phyloP scores from a whole-genome alignment of 1,284 basidiomycete species.

The Mycena sp. region DNA sequence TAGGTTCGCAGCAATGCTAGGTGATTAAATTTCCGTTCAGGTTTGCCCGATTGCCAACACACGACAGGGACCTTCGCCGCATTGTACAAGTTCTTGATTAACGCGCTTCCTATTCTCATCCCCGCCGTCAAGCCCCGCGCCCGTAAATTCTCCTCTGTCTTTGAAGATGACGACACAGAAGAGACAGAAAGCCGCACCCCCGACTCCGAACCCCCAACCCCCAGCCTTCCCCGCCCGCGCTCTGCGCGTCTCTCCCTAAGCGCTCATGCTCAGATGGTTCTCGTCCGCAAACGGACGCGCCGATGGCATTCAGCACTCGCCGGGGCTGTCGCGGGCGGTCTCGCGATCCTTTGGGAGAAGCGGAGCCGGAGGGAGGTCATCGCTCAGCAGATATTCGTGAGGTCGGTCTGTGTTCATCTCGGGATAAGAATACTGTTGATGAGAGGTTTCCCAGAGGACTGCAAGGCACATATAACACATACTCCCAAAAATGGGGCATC shows the following conservation, averaged over 20 bases:
- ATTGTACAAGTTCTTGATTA: conserved; percentile 85
- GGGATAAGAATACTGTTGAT: not conserved
- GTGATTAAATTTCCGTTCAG: conserved; percentile 44
- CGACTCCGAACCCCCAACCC: not conserved
- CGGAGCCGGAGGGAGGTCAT: conserved; percentile 75
- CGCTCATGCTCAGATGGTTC: conserved; percentile 67
- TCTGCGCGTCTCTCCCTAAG: conserved; percentile 66
- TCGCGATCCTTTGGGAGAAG: conserved; percentile 89
- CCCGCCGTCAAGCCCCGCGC: conserved; percentile 52
- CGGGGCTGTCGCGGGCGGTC: conserved; percentile 82
- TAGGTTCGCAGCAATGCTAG: conserved; percentile 88
- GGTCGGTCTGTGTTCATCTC: conserved; percentile 54
- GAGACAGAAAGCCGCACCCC: conserved; percentile 19
- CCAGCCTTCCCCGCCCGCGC: conserved; percentile 33
- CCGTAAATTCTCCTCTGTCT: conserved; percentile 42
- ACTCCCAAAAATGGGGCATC: conserved; percentile 71
- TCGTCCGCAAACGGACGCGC: conserved; percentile 72
- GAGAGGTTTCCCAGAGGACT: conserved; percentile 71
- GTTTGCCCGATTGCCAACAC: not conserved
- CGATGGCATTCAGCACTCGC: conserved; percentile 92
- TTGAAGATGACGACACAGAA: conserved; percentile 45
- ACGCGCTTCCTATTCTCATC: conserved; percentile 84
- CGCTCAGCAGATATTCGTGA: conserved; percentile 92
- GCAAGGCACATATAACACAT: conserved; percentile 85
- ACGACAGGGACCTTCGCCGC: conserved; percentile 78